Percentiles rank a stretch among this genome's conserved stretches.
These are phyloP conservation scores for Penicillium argentinense DNA, from an alignment of 495 filamentous ascomycete species.

Conservation along the genomic window DNA sequence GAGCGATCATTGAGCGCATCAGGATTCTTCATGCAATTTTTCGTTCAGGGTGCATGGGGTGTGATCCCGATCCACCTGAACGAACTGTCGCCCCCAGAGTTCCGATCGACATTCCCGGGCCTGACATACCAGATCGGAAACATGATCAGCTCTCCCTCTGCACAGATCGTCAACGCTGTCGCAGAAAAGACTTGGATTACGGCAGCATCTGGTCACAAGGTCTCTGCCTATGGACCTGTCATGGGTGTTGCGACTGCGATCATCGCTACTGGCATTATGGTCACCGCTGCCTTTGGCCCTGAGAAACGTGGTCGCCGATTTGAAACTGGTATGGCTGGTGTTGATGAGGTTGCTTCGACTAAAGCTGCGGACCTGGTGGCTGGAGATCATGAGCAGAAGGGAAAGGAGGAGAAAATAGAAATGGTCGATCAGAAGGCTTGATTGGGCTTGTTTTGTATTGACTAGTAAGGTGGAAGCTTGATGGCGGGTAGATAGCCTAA, in stretches of 20 bases:
- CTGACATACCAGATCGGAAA: slow-evolving; percentile 72
- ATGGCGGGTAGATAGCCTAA: too few relatives aligned
- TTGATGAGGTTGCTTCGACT: slow-evolving; percentile 35
- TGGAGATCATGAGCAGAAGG: slow-evolving; percentile 12
- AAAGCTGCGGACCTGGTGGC: slow-evolving; percentile 24
- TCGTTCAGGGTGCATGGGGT: slow-evolving; percentile 76
- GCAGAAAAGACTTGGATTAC: slow-evolving; percentile 55
- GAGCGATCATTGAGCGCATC: slow-evolving; percentile 59
- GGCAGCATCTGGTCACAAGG: slow-evolving; percentile 44
- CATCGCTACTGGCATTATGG: slow-evolving; percentile 60
- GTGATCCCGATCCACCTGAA: slow-evolving; percentile 78
- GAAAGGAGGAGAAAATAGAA: slow-evolving; percentile 20
- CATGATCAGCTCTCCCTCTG: slow-evolving; percentile 70
- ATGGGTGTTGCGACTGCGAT: slow-evolving; percentile 73
- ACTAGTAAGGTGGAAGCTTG: too few relatives aligned
- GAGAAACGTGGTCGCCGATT: slow-evolving; percentile 70
- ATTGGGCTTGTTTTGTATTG: background rate
- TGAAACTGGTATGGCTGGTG: slow-evolving; percentile 57
- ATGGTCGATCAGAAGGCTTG: slow-evolving; percentile 27
- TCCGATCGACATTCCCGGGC: slow-evolving; percentile 57
- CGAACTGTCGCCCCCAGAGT: slow-evolving; percentile 72
- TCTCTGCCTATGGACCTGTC: slow-evolving; percentile 65
- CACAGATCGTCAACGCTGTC: slow-evolving; percentile 70
- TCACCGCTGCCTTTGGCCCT: slow-evolving; percentile 52
- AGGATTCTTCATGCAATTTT: slow-evolving; percentile 78